Evolutionary conservation across 2,329 filamentous ascomycete genomes (phyloP).

Genomic region (Penicillium rolfsii): DNA sequence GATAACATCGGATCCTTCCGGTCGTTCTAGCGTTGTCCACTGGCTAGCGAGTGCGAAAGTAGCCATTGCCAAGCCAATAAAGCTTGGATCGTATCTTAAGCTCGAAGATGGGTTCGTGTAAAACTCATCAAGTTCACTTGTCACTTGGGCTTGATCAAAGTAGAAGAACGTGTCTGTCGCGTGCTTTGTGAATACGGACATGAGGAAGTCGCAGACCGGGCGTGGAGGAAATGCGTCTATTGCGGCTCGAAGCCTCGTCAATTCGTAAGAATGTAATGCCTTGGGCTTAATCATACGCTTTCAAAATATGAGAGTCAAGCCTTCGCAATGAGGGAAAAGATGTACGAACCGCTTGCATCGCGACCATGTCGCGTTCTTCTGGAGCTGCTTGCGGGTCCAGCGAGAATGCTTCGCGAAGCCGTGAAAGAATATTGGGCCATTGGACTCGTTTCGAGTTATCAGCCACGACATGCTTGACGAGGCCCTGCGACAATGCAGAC

Average conservation of each 20-base stretch:
- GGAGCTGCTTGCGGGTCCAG: background rate
- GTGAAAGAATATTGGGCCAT: background rate
- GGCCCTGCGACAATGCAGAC: background rate
- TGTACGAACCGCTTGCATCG: background rate
- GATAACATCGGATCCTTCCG: slow-evolving; percentile 15
- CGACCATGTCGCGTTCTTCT: background rate
- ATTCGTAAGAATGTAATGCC: background rate
- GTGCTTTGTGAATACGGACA: slow-evolving; percentile 25
- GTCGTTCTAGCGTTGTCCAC: slow-evolving; percentile 38
- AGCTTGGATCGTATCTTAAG: slow-evolving; percentile 12
- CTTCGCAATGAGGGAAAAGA: background rate
- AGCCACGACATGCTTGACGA: background rate
- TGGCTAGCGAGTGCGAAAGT: slow-evolving; percentile 40
- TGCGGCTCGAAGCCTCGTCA: background rate
- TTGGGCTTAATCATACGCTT: background rate
- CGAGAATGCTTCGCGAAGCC: background rate
- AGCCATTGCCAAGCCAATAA: slow-evolving; percentile 24
- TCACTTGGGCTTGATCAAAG: slow-evolving; percentile 23
- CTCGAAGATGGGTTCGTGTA: background rate
- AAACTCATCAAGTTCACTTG: background rate
- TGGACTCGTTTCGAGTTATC: background rate
- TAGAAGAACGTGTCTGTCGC: slow-evolving; percentile 28
- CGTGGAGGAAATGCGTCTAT: background rate
- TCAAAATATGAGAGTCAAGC: background rate
- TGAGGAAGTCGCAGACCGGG: slow-evolving; percentile 21